Conservation (phyloP, 1,284 basidiomycete species). For the Marasmius oreades region DNA sequence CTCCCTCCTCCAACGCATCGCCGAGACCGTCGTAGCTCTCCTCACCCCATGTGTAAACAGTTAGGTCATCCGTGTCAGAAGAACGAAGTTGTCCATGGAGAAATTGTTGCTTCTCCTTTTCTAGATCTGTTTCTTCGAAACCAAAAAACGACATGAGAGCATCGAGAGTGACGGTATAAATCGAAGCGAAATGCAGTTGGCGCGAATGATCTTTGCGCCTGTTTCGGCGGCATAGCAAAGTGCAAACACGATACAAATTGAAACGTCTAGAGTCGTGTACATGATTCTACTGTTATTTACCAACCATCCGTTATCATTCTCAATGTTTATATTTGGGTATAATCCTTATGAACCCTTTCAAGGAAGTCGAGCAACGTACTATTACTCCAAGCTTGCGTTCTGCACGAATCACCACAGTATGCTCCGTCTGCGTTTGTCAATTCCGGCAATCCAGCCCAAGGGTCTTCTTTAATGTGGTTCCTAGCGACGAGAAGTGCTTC, state of each 20-base stretch:
- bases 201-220: neutral
- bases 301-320: neutral
- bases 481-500: slow-evolving; percentile 67
- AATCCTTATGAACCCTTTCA: slow-evolving; percentile 57
- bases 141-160: slow-evolving; percentile 78
- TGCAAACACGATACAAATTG: neutral
- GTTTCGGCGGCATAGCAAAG: slow-evolving; percentile 2
- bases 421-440: slow-evolving; percentile 82
- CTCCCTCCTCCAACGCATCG: slow-evolving; percentile 82
- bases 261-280: neutral
- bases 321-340: neutral
- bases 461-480: slow-evolving; percentile 71
- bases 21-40: slow-evolving; percentile 90
- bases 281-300: neutral
- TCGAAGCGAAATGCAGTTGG: neutral
- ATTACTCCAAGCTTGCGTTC: slow-evolving; percentile 91
- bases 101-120: slow-evolving; percentile 56
- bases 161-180: slow-evolving; percentile 20
- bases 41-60: slow-evolving; percentile 86
- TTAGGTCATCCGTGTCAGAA: slow-evolving; percentile 72
- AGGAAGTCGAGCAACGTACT: slow-evolving; percentile 87
- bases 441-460: slow-evolving; percentile 92
- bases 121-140: slow-evolving; percentile 62
- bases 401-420: slow-evolving; percentile 84
- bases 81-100: slow-evolving; percentile 38